A percentile compares a stretch with the other conserved stretches of the same genome.
These are phyloP conservation scores for Laetiporus sulphureus DNA, from an alignment of 1,284 basidiomycete species.

Conservation along the genomic window DNA sequence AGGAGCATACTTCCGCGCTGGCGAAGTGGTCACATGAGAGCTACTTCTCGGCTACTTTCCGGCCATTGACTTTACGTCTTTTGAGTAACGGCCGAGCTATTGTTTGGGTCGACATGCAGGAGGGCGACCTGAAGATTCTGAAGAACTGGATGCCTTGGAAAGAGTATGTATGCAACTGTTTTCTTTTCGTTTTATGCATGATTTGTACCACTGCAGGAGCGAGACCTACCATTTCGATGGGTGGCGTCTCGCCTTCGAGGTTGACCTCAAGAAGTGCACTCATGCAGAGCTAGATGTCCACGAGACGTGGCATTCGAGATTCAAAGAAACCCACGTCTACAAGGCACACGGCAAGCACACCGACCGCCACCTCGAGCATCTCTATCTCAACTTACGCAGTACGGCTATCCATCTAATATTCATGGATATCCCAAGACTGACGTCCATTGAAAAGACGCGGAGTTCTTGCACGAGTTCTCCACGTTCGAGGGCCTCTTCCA, in stretches of 20 bases:
- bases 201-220: slow-evolving; percentile 6
- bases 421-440: not conserved
- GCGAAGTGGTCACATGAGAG: slow-evolving; percentile 20
- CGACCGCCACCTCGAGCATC: slow-evolving; percentile 22
- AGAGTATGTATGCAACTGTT: slow-evolving; percentile 11
- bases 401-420: slow-evolving; percentile 7
- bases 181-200: not conserved
- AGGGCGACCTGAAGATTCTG: slow-evolving; percentile 19
- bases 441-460: slow-evolving; percentile 14
- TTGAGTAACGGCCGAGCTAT: slow-evolving; percentile 22
- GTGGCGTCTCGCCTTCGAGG: slow-evolving; percentile 28
- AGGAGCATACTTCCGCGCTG: slow-evolving; percentile 9
- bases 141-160: slow-evolving; percentile 15
- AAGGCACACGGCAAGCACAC: slow-evolving; percentile 14
- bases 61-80: slow-evolving; percentile 19
- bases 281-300: slow-evolving; percentile 13
- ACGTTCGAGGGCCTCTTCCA: slow-evolving; percentile 20
- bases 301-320: slow-evolving; percentile 10
- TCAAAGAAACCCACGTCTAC: slow-evolving; percentile 15
- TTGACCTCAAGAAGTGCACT: slow-evolving; percentile 23
- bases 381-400: slow-evolving; percentile 26
- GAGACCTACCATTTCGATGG: slow-evolving; percentile 18
- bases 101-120: slow-evolving; percentile 20
- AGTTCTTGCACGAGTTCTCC: slow-evolving; percentile 26
- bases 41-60: slow-evolving; percentile 23